phyloP scores from a whole-genome alignment of 2,329 filamentous ascomycete species.

The Cercospora brassicicola region DNA sequence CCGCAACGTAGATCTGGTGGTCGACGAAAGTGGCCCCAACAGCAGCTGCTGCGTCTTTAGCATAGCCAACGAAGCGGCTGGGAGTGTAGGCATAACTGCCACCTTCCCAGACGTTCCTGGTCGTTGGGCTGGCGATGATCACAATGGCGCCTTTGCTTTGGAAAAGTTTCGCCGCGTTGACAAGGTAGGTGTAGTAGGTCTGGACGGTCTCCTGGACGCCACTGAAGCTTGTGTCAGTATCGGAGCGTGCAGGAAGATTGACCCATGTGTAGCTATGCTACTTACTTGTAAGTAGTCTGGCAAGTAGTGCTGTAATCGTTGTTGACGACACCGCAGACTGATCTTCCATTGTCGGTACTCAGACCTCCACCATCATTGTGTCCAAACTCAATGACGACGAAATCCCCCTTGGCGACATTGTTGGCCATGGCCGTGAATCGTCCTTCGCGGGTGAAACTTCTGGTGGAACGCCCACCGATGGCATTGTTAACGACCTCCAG shows the following conservation, averaged over 20 bases:
- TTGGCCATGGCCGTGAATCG: conserved; percentile 61
- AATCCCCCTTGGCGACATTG: conserved; percentile 58
- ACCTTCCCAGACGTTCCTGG: conserved; percentile 63
- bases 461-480: conserved; percentile 64
- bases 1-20: conserved; percentile 60
- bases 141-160: conserved; percentile 61
- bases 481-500: conserved; percentile 62
- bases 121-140: conserved; percentile 59
- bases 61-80: conserved; percentile 59
- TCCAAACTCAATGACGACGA: conserved; percentile 70
- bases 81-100: conserved; percentile 53
- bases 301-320: conserved; percentile 56
- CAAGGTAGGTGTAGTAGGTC: conserved; percentile 62
- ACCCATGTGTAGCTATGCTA: neutral
- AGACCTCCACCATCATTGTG: conserved; percentile 69
- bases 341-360: conserved; percentile 60
- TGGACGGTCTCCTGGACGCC: conserved; percentile 54
- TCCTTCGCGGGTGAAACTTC: conserved; percentile 66
- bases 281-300: conserved; percentile 23
- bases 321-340: conserved; percentile 56
- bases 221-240: conserved; percentile 10
- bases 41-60: conserved; percentile 53
- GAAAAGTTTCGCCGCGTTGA: conserved; percentile 57
- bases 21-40: conserved; percentile 55
- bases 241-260: neutral